These are phyloP conservation scores for Alisma plantagoaquatica DNA, from an alignment of 106 monocot genomes.

Conservation along the genomic window DNA sequence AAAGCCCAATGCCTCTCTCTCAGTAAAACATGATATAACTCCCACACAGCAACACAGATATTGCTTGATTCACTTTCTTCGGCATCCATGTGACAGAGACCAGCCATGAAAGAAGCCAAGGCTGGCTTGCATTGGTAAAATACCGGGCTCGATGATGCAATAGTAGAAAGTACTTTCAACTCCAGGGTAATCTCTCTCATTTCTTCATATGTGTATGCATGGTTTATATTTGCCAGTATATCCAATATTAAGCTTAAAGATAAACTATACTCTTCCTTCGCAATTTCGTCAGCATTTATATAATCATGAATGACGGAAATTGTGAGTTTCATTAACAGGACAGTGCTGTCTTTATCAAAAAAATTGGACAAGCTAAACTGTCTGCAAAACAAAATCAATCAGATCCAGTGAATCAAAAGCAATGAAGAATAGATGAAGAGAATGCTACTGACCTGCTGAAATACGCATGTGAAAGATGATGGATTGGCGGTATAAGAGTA, in stretches of 20 bases:
- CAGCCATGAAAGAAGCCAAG: constrained; percentile 63
- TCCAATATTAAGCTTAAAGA: constrained; percentile 41
- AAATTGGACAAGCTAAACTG: constrained; percentile 34
- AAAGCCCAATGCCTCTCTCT: constrained; percentile 85
- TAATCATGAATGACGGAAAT: constrained; percentile 37
- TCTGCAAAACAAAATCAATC: constrained; percentile 26
- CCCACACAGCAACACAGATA: constrained; percentile 39
- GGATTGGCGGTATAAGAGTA: constrained; percentile 43
- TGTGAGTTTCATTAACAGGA: constrained; percentile 42
- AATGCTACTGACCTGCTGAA: neutral
- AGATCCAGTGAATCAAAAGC: neutral
- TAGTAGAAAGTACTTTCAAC: constrained; percentile 22
- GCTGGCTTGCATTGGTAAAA: constrained; percentile 44
- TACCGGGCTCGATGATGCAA: constrained; percentile 11
- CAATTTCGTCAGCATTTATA: constrained; percentile 19
- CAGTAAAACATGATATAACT: constrained; percentile 60
- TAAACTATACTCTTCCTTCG: constrained; percentile 25
- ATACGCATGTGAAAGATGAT: constrained; percentile 40
- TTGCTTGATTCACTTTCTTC: constrained; percentile 32
- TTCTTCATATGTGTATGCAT: constrained; percentile 38
- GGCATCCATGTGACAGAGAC: constrained; percentile 57
- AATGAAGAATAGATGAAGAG: neutral
- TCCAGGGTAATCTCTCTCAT: constrained; percentile 43
- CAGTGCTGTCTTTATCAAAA: constrained; percentile 24
- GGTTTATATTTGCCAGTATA: constrained; percentile 44